These are phyloP conservation scores for Picea mariana DNA, from an alignment of 83 land plant species.

Conservation along the genomic window DNA sequence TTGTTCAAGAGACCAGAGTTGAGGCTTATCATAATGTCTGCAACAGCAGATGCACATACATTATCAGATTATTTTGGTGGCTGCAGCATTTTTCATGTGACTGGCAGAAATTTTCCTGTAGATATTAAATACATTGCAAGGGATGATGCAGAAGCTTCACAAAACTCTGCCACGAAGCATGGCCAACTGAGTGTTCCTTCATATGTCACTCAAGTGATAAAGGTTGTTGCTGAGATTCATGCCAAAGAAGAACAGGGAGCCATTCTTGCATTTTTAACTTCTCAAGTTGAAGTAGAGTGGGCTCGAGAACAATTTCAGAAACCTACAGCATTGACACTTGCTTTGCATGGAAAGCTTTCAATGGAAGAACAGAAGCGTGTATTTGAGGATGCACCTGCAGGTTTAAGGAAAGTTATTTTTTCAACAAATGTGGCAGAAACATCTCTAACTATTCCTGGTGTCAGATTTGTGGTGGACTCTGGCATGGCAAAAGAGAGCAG, in stretches of 20 bases:
- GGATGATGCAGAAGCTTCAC: slow-evolving; percentile 24
- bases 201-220: slow-evolving; percentile 59
- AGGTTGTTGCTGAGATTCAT: slow-evolving; percentile 48
- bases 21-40: slow-evolving; percentile 85
- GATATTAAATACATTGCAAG: slow-evolving; percentile 56
- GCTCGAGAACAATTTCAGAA: slow-evolving; percentile 61
- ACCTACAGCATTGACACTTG: slow-evolving; percentile 41
- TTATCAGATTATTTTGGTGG: slow-evolving; percentile 61
- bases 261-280: slow-evolving; percentile 80
- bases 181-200: slow-evolving; percentile 19
- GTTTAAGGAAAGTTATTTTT: slow-evolving; percentile 81
- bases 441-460: slow-evolving; percentile 83
- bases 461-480: slow-evolving; percentile 78
- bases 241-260: slow-evolving; percentile 53
- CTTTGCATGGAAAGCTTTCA: slow-evolving; percentile 90
- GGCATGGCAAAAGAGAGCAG: slow-evolving; percentile 79
- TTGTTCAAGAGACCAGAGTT: slow-evolving; percentile 50
- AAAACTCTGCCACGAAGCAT: slow-evolving; percentile 5
- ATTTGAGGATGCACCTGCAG: slow-evolving; percentile 46
- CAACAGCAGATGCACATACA: slow-evolving; percentile 72
- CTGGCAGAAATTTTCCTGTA: slow-evolving; percentile 77
- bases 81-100: slow-evolving; percentile 48
- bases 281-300: slow-evolving; percentile 79
- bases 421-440: slow-evolving; percentile 93
- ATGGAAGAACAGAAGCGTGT: slow-evolving; percentile 69